These are phyloP conservation scores for Eremochloa ophiuroides DNA, from an alignment of 176 grass and related monocot genomes.

Conservation along the genomic window DNA sequence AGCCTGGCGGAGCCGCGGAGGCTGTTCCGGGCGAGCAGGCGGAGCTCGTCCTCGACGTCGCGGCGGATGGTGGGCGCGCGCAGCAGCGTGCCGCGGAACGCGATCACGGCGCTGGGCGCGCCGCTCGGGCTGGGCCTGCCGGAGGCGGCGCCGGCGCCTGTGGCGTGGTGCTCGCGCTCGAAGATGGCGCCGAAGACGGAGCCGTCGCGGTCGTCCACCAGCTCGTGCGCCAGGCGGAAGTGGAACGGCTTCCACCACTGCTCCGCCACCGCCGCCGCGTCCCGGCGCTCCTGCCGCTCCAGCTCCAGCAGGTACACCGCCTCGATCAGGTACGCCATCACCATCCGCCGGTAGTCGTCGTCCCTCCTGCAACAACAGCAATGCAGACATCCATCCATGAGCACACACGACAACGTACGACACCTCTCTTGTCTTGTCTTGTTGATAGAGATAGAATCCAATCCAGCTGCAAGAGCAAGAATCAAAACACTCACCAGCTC, in stretches of 20 bases:
- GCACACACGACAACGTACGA: too few relatives aligned
- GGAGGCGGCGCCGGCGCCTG: neutral
- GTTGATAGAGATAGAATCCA: neutral
- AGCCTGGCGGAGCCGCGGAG: constrained; percentile 71
- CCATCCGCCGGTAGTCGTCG: constrained; percentile 78
- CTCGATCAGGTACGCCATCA: constrained; percentile 83
- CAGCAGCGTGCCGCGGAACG: constrained; percentile 77
- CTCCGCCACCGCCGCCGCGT: constrained; percentile 57
- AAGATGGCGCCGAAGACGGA: constrained; percentile 88
- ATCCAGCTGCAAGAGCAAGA: neutral
- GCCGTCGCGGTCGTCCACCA: constrained; percentile 74
- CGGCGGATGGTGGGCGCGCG: constrained; percentile 61
- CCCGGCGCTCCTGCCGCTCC: constrained; percentile 64
- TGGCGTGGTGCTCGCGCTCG: constrained; percentile 57
- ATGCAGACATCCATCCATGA: neutral
- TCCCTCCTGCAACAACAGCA: constrained; percentile 49
- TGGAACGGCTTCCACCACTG: constrained; percentile 98
- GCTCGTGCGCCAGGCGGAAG: constrained; percentile 63
- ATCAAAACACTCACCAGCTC: constrained; percentile 47
- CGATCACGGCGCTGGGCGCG: constrained; percentile 69
- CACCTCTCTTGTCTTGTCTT: too few relatives aligned
- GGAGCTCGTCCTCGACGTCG: constrained; percentile 81
- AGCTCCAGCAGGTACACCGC: constrained; percentile 91
- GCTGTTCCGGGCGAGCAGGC: constrained; percentile 67
- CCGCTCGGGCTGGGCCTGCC: constrained; percentile 28